Percentiles rank a stretch among this genome's conserved stretches.
Evolutionary conservation across 768 basidiomycete species (phyloP).

Genomic region (Hygrocybe coccinea): DNA sequence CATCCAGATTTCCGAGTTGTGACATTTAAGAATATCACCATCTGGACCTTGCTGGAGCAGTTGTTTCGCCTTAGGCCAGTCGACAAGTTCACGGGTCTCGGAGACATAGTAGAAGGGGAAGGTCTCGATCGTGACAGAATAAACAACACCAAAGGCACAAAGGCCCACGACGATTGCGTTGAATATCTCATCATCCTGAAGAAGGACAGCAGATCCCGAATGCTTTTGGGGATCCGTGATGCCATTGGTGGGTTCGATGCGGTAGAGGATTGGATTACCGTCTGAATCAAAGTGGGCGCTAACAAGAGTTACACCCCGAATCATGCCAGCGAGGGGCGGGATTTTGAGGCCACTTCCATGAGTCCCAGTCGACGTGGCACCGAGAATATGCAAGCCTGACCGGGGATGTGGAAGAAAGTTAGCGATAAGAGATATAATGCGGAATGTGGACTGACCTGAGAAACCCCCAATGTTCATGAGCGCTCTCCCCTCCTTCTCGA

Average conservation of each 20-base stretch:
- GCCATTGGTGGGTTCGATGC: slow-evolving; percentile 2
- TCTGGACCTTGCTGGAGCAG: background rate
- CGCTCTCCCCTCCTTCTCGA: slow-evolving; percentile 1
- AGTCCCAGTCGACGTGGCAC: slow-evolving; percentile 1
- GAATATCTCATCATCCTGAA: slow-evolving; percentile 1
- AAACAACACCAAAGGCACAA: background rate
- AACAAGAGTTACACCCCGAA: background rate
- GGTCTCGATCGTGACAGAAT: background rate
- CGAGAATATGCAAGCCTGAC: background rate
- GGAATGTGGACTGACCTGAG: background rate
- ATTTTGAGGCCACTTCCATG: slow-evolving; percentile 3
- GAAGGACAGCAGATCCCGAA: background rate
- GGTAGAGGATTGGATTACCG: background rate
- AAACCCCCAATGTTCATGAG: slow-evolving; percentile 5
- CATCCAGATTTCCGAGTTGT: slow-evolving; percentile 2
- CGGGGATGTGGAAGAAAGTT: background rate
- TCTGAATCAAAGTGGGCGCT: background rate
- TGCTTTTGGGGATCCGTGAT: slow-evolving; percentile 1
- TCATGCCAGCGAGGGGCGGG: slow-evolving; percentile 2
- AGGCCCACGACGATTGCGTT: background rate
- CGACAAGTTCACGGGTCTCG: background rate
- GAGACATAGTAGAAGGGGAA: background rate
- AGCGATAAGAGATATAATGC: background rate
- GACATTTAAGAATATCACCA: slow-evolving; percentile 1
- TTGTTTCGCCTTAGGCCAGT: background rate